These are phyloP conservation scores for Boechera retrofracta DNA, from an alignment of 345 rosid species.

Conservation along the genomic window DNA sequence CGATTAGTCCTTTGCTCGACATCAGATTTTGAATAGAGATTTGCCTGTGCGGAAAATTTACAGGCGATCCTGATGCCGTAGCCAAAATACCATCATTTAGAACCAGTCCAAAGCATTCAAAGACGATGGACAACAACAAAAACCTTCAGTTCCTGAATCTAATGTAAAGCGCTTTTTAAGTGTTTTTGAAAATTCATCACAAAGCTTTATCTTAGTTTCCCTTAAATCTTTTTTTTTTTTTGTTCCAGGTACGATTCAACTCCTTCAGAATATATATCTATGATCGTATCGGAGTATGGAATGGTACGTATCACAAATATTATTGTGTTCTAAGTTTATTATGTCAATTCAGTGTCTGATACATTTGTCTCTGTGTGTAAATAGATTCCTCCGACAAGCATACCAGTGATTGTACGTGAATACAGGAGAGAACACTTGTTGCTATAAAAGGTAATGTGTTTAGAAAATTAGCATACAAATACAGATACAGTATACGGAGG, in stretches of 20 bases:
- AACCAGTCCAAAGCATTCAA: conserved; percentile 47
- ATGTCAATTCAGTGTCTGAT: neutral
- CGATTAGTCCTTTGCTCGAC: neutral
- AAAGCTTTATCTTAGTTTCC: neutral
- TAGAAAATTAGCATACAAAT: conserved; percentile 31
- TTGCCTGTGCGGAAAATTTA: conserved; percentile 12
- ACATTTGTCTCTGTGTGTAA: conserved; percentile 9
- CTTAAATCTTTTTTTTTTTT: neutral
- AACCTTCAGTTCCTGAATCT: conserved; percentile 72
- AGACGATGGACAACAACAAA: conserved; percentile 49
- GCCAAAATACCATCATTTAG: conserved; percentile 53
- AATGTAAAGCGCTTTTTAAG: conserved; percentile 48
- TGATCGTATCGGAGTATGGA: conserved; percentile 82
- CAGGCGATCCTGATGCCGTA: conserved; percentile 70
- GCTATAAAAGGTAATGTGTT: conserved; percentile 48
- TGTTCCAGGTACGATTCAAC: conserved; percentile 74
- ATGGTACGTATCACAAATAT: conserved; percentile 55
- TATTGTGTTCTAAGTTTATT: neutral
- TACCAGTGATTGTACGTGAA: conserved; percentile 78
- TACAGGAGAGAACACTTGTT: conserved; percentile 63
- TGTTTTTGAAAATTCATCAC: neutral
- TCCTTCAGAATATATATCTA: conserved; percentile 76
- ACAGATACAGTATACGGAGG: neutral
- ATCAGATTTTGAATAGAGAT: neutral
- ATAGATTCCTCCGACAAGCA: conserved; percentile 82